Conservation (phyloP, 768 basidiomycete species). For the Trametes punicea region DNA sequence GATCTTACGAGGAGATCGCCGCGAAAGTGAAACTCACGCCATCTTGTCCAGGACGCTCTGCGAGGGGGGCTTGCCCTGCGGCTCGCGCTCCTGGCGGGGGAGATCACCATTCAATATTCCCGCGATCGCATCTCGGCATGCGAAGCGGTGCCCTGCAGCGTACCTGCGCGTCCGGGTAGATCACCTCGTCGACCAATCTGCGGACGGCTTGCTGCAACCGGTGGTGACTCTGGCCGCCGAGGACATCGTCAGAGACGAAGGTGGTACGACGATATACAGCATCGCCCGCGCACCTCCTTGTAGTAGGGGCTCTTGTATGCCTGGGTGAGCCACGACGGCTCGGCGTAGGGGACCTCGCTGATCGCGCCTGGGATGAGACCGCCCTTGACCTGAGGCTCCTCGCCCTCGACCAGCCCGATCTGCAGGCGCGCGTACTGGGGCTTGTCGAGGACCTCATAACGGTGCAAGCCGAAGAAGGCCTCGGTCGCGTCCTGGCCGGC, state of each 20-base stretch:
- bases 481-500: conserved; percentile 84
- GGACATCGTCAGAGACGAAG: conserved; percentile 32
- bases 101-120: neutral
- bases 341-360: conserved; percentile 79
- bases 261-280: conserved; percentile 50
- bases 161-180: conserved; percentile 45
- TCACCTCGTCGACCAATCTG: conserved; percentile 64
- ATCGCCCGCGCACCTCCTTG: conserved; percentile 58
- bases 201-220: conserved; percentile 57
- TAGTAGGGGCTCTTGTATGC: conserved; percentile 78
- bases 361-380: conserved; percentile 52
- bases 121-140: neutral
- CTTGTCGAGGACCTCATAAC: conserved; percentile 72
- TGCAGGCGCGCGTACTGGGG: conserved; percentile 70
- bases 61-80: conserved; percentile 83
- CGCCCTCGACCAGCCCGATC: conserved; percentile 63
- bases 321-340: conserved; percentile 72
- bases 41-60: conserved; percentile 78
- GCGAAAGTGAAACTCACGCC: conserved; percentile 47
- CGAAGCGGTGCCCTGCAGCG: neutral
- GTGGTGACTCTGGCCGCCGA: conserved; percentile 52
- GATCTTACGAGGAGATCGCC: neutral
- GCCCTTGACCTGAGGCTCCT: conserved; percentile 56
- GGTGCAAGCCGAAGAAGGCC: conserved; percentile 82
- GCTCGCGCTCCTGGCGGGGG: conserved; percentile 55